A percentile compares a stretch with the other conserved stretches of the same genome.
Evolutionary conservation across 371 early-diverging fungal species (phyloP).

Genomic region (Umbelopsis sp.): DNA sequence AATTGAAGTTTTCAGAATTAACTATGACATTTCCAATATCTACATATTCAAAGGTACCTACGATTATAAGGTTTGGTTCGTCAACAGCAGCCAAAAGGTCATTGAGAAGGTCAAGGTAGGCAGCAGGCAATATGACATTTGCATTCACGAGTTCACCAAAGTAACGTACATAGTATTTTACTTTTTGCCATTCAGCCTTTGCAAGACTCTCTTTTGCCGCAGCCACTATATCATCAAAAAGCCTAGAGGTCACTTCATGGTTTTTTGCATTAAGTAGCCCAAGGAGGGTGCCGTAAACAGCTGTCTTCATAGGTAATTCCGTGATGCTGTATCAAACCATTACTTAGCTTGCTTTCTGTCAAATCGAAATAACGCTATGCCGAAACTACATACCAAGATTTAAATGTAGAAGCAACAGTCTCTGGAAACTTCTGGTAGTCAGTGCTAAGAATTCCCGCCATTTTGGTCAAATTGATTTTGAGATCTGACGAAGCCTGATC

Average conservation of each 20-base stretch:
- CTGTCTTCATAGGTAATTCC: constrained; percentile 81
- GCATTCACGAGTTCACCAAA: constrained; percentile 82
- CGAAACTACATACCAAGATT: constrained; percentile 56
- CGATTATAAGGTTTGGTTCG: constrained; percentile 56
- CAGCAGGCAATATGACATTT: constrained; percentile 71
- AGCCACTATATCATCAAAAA: constrained; percentile 38
- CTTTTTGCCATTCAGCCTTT: constrained; percentile 67
- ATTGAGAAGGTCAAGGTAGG: constrained; percentile 65
- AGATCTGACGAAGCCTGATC: constrained; percentile 58
- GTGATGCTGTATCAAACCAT: constrained; percentile 51
- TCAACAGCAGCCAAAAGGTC: constrained; percentile 61
- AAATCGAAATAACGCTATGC: background rate
- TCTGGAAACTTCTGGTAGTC: constrained; percentile 69
- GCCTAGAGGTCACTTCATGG: constrained; percentile 35
- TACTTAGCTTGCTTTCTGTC: too few species aligned
- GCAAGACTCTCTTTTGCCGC: constrained; percentile 56
- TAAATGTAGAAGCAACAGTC: constrained; percentile 65
- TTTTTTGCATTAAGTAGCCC: constrained; percentile 73
- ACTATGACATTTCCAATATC: background rate
- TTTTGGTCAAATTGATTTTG: constrained; percentile 67
- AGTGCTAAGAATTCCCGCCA: constrained; percentile 70
- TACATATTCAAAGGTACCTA: constrained; percentile 22
- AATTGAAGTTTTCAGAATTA: background rate
- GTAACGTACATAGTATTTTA: constrained; percentile 80
- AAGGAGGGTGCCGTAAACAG: constrained; percentile 76